Evolutionary conservation across 208 protist species (phyloP).

Genomic region (Herpetomonas tarakana): DNA sequence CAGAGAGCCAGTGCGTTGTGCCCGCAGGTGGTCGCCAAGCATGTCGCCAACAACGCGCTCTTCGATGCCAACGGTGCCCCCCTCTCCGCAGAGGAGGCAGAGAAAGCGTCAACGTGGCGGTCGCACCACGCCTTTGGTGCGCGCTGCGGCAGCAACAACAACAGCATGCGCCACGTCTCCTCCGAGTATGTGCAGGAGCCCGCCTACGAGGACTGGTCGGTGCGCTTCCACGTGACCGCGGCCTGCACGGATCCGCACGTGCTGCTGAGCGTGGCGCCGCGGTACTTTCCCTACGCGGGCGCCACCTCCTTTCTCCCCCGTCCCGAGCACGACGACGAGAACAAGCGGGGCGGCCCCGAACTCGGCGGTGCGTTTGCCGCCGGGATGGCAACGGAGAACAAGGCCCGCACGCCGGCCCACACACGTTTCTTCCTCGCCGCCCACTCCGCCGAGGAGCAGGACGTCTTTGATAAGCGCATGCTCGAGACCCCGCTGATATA

Average conservation of each 20-base stretch:
- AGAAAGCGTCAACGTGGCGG: slow-evolving; percentile 50
- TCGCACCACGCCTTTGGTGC: slow-evolving; percentile 74
- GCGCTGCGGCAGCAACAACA: slow-evolving; percentile 24
- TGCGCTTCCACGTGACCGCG: slow-evolving; percentile 38
- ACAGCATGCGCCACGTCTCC: neutral
- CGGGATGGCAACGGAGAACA: slow-evolving; percentile 6
- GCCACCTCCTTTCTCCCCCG: neutral
- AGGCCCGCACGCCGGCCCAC: neutral
- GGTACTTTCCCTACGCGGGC: slow-evolving; percentile 41
- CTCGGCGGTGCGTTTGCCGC: slow-evolving; percentile 4
- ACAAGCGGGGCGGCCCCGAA: neutral
- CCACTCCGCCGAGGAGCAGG: slow-evolving; percentile 32
- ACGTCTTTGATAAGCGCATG: slow-evolving; percentile 47
- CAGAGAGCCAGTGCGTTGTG: too few relatives aligned
- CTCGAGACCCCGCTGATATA: slow-evolving; percentile 80
- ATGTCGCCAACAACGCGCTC: slow-evolving; percentile 24
- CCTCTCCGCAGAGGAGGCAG: slow-evolving; percentile 14
- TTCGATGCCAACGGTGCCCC: slow-evolving; percentile 24
- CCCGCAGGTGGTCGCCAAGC: slow-evolving; percentile 24
- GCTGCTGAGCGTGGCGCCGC: slow-evolving; percentile 64
- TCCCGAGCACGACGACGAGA: neutral
- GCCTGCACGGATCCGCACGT: slow-evolving; percentile 41
- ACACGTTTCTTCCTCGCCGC: neutral
- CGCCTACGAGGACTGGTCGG: slow-evolving; percentile 48
- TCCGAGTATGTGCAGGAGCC: neutral